These are phyloP conservation scores for Clavaria fumosa DNA, from an alignment of 768 basidiomycete genomes.

Conservation along the genomic window DNA sequence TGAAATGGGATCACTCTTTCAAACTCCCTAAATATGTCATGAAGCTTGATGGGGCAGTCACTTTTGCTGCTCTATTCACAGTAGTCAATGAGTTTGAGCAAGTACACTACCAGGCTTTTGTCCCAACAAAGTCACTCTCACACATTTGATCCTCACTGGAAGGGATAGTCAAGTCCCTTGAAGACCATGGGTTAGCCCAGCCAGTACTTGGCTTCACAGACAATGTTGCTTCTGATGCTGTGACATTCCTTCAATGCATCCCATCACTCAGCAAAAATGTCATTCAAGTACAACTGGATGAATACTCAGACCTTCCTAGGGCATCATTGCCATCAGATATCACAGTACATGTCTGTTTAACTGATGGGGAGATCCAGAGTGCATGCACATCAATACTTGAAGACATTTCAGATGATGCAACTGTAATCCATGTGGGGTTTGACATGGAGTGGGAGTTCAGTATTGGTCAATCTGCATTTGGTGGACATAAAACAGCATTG, in stretches of 20 bases:
- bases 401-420: conserved; percentile 2
- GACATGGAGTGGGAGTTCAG: conserved; percentile 11
- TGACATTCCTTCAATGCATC: conserved; percentile 9
- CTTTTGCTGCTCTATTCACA: conserved; percentile 9
- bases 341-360: conserved; percentile 4
- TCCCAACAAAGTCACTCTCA: conserved; percentile 10
- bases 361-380: conserved; percentile 7
- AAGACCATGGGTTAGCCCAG: conserved; percentile 7
- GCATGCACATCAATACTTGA: conserved; percentile 5
- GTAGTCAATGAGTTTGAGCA: conserved; percentile 11
- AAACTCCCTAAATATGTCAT: conserved; percentile 9
- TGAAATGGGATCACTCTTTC: conserved; percentile 11
- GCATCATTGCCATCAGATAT: conserved; percentile 8
- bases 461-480: conserved; percentile 3
- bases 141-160: conserved; percentile 7
- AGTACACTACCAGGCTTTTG: conserved; percentile 3
- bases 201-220: conserved; percentile 8
- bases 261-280: conserved; percentile 3
- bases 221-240: conserved; percentile 8
- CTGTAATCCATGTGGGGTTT: conserved; percentile 9
- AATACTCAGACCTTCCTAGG: conserved; percentile 3
- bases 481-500: conserved; percentile 9
- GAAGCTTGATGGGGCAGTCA: conserved; percentile 7
- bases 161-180: conserved; percentile 6
- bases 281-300: not conserved